Percentiles rank a stretch among this genome's conserved stretches.
Evolutionary conservation across 2,329 filamentous ascomycete genomes (phyloP).

Genomic region (Botrytis aclada): DNA sequence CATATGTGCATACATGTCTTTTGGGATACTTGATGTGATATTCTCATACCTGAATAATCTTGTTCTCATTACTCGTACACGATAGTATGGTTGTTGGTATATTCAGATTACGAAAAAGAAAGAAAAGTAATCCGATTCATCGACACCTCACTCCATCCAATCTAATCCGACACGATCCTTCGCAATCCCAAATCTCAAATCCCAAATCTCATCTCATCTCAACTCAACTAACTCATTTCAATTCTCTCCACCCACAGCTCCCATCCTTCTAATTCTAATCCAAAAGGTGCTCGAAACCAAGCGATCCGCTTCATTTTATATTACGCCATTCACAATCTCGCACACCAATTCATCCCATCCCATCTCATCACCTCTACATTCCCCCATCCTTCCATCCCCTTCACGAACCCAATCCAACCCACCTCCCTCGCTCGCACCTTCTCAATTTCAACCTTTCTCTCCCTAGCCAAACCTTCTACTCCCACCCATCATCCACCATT

Average conservation of each 20-base stretch:
- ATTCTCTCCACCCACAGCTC: background rate
- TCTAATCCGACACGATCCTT: background rate
- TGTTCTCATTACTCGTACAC: background rate
- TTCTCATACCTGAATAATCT: background rate
- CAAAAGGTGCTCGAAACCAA: accelerated
- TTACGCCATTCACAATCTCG: no score
- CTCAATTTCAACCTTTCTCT: background rate
- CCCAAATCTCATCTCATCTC: background rate
- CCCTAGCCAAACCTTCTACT: background rate
- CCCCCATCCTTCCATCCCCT: no score
- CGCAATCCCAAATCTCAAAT: background rate
- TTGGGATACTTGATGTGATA: background rate
- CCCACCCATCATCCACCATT: accelerated
- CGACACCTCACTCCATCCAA: no score
- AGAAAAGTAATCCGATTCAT: background rate
- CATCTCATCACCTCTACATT: background rate
- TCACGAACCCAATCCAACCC: background rate
- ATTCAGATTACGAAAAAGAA: background rate
- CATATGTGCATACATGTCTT: background rate
- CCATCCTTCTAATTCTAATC: background rate
- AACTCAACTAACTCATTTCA: background rate
- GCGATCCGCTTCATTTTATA: background rate
- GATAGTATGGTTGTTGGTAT: background rate
- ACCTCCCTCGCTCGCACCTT: background rate
- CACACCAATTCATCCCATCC: background rate